Base-by-base conservation (phyloP, 257 asterid species). In the Knoxia roxburghii region DNA sequence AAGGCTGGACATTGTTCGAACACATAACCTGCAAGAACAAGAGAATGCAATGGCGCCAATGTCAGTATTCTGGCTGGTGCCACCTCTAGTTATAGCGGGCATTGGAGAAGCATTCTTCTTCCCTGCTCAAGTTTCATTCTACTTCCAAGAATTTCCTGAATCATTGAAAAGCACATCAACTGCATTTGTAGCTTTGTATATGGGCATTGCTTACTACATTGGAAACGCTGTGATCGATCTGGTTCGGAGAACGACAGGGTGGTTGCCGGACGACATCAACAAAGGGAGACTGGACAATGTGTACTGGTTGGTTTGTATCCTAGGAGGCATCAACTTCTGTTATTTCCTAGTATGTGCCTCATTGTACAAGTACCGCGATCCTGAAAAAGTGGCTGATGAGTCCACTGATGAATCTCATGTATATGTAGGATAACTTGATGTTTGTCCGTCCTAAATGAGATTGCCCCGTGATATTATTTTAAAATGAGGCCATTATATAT, bases 241-340 rank as follows among this genome's bases (percentile, higher is more conserved):
- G 14, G 72, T 86, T 14, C 72, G 71, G 6, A 73, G 65, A 53
- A 49, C 72, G 1, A 79, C 94, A 1, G 75, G 73, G 10, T 80
- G 97, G 97, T 73, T 89, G 73, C 97, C 81, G 1, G 89, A 89
- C 24, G 60, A 89, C 45, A 82, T 89, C 14, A 78, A 87, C 27
- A 11, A 81, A 3, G 97, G 97, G 71, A 82, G 89, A 79, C 60
- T 89, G 9, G 93, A 89, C 61, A 76, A 84, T 45, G 81, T 89
- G 61, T 89, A 77, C 27, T 89, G 97, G 97, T 23, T 73, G n/a
- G 84, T 84, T 39, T 79, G 86, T 70, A 48, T 69, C 0, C 35
- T 85, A 11, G 95, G 87, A 57, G 83, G 75, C 2, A 6, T 74
- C 23, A 89, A 87, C 72, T 79, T 80, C 37, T 73, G 35, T 5